These are phyloP conservation scores for Trichoderma gamsii DNA, from an alignment of 495 filamentous ascomycete genomes.

Conservation along the genomic window DNA sequence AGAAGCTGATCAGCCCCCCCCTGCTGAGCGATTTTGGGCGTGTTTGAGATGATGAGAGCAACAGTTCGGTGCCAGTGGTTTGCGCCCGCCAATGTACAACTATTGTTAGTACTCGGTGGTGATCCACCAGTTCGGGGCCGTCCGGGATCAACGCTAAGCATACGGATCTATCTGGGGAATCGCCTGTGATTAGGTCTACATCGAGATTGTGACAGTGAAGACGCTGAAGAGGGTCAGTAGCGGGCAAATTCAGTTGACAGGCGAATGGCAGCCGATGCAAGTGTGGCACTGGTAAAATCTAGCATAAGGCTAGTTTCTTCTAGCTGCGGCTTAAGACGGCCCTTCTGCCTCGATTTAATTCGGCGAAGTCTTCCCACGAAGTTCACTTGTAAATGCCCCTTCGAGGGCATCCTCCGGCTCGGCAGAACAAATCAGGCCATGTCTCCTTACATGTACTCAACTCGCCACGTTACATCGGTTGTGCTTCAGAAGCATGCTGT, in stretches of 20 bases:
- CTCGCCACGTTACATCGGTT: neutral
- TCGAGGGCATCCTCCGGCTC: neutral
- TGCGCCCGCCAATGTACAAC: too few species aligned
- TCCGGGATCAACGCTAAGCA: neutral
- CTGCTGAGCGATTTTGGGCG: neutral
- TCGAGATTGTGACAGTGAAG: neutral
- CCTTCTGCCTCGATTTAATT: neutral
- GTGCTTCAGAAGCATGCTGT: neutral
- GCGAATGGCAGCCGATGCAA: neutral
- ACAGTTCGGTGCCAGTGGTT: neutral
- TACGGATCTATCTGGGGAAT: neutral
- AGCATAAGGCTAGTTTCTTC: neutral
- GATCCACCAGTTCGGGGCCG: neutral
- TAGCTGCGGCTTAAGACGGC: neutral
- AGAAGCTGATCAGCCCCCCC: neutral
- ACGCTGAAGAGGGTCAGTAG: neutral
- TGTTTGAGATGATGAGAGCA: neutral
- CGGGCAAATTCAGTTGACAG: neutral
- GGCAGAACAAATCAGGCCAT: neutral
- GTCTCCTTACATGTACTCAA: neutral
- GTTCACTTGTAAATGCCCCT: neutral
- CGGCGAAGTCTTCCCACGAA: neutral
- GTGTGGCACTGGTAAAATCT: neutral
- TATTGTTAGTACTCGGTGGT: neutral
- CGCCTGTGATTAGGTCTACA: neutral